Conservation (phyloP, 2,329 filamentous ascomycete genomes). For the Akanthomyces lecanii region DNA sequence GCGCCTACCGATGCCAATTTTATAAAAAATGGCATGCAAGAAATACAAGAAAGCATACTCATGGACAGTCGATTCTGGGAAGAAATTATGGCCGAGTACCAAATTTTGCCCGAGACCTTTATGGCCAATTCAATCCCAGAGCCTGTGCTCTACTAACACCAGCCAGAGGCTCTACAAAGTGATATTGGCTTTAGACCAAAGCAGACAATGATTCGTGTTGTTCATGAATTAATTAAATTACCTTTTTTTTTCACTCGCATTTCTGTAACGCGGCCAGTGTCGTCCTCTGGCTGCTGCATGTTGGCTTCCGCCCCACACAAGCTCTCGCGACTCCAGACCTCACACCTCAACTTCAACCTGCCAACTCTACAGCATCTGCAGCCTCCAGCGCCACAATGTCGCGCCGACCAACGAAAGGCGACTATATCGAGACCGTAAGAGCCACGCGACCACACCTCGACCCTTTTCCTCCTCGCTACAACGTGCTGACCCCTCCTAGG, state of each 20-base stretch:
- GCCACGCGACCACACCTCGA: not conserved
- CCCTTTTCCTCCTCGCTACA: not conserved
- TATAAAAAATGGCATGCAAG: not conserved
- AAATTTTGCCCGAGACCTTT: not conserved
- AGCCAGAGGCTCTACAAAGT: not conserved
- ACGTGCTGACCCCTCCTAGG: constrained; percentile 46
- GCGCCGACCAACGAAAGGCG: constrained; percentile 73
- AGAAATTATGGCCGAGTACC: constrained; percentile 11
- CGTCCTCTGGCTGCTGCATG: not conserved
- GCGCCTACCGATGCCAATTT: not conserved
- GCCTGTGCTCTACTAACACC: not conserved
- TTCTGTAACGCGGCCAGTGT: not conserved
- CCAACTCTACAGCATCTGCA: not conserved
- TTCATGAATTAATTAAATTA: not conserved
- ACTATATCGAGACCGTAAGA: constrained; percentile 93
- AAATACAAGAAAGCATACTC: not conserved
- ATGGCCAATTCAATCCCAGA: not conserved
- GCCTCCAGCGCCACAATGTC: constrained; percentile 54
- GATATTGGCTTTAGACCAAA: too few species aligned
- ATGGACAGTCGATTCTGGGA: constrained; percentile 14
- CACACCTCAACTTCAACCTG: constrained; percentile 13
- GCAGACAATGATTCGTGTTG: too few species aligned
- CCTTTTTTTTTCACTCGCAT: not conserved
- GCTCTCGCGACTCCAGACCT: not conserved
- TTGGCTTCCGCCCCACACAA: constrained; percentile 3